These are phyloP conservation scores for Borovskyia barvae DNA, from an alignment of 208 protist species.

Conservation along the genomic window DNA sequence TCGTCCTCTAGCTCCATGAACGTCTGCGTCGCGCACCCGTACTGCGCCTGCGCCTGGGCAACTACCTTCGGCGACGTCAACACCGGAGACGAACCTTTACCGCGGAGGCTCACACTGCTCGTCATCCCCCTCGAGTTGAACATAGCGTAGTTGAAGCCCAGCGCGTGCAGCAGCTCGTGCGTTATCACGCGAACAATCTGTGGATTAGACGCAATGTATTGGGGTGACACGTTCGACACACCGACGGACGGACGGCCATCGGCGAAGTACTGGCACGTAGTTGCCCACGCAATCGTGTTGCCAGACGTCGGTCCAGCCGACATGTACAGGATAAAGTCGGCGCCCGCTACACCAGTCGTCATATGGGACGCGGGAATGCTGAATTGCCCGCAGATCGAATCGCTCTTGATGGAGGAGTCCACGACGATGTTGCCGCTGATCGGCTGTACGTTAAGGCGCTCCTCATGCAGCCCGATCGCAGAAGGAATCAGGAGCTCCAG, in stretches of 20 bases:
- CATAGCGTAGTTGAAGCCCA: slow-evolving; percentile 49
- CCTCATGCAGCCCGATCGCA: slow-evolving; percentile 40
- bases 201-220: slow-evolving; percentile 5
- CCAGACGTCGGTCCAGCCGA: slow-evolving; percentile 17
- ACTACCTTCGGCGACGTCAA: slow-evolving; percentile 33
- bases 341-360: slow-evolving; percentile 28
- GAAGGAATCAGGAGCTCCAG: slow-evolving; percentile 25
- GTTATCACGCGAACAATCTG: slow-evolving; percentile 19
- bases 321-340: slow-evolving; percentile 63
- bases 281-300: slow-evolving; percentile 32
- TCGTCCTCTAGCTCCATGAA: slow-evolving; percentile 75
- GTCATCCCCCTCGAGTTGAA: neutral
- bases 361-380: slow-evolving; percentile 37
- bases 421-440: slow-evolving; percentile 6
- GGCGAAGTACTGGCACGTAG: slow-evolving; percentile 23
- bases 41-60: slow-evolving; percentile 39
- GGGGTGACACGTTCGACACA: slow-evolving; percentile 40
- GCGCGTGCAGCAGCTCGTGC: slow-evolving; percentile 81
- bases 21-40: slow-evolving; percentile 42
- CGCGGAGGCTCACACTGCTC: slow-evolving; percentile 9
- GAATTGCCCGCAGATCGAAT: slow-evolving; percentile 26
- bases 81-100: slow-evolving; percentile 15
- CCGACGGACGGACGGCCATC: slow-evolving; percentile 26
- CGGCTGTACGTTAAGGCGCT: slow-evolving; percentile 37
- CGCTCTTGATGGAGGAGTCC: neutral